phyloP scores from a whole-genome alignment of 441 rosid genomes.

The Pelargonium cotyledonis region DNA sequence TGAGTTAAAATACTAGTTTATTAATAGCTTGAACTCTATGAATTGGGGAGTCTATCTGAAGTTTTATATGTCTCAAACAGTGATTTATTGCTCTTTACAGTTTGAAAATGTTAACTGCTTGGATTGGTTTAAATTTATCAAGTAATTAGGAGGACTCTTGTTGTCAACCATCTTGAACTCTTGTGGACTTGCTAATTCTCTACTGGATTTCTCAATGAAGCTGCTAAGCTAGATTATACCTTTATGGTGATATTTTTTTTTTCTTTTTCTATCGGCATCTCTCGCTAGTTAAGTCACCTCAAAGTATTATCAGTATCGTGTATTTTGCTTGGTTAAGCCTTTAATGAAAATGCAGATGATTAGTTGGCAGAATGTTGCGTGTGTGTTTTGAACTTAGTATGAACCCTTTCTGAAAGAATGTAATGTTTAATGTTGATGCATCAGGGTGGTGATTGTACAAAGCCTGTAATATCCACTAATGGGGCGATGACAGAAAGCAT shows the following conservation, averaged over 20 bases:
- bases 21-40: neutral
- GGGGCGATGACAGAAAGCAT: slow-evolving; percentile 43
- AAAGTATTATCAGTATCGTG: slow-evolving; percentile 8
- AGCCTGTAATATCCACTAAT: slow-evolving; percentile 37
- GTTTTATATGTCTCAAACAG: neutral
- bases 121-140: neutral
- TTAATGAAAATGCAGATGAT: neutral
- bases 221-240: neutral
- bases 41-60: neutral
- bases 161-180: neutral
- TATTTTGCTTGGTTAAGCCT: neutral
- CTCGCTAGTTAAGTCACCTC: neutral
- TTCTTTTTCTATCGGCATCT: neutral
- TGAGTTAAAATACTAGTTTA: neutral
- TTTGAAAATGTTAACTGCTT: neutral
- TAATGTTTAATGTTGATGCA: slow-evolving; percentile 20
- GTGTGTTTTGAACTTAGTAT: slow-evolving; percentile 7
- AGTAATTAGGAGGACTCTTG: neutral
- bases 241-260: neutral
- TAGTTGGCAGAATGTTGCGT: slow-evolving; percentile 9
- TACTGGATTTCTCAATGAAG: neutral
- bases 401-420: slow-evolving; percentile 2
- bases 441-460: slow-evolving; percentile 49
- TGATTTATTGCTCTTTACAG: neutral
- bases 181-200: neutral